Base-by-base conservation (phyloP, 2,329 filamentous ascomycete genomes). In the Anthostomella pinea region DNA sequence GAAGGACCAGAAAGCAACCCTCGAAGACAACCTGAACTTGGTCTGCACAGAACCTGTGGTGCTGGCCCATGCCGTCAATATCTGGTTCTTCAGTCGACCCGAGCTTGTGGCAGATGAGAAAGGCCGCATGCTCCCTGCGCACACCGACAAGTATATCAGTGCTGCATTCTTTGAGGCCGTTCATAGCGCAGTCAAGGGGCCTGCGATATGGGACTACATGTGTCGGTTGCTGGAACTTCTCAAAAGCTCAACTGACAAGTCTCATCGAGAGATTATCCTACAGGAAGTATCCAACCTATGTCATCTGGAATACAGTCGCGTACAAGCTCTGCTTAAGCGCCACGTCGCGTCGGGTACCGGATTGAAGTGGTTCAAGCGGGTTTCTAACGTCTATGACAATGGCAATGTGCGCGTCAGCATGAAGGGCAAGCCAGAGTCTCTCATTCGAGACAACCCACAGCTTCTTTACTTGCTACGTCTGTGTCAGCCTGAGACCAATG, bases 261-360 rank as follows among this genome's bases (percentile, higher is more conserved):
- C 46, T 0, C 57, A 59, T 23, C 54, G 48, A 5, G 46, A 44
- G 1, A 54, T 64, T 1, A 34, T 73, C 7, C 53, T 70, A 2
- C 69, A 74, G 39, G 70, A 75, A 31, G 41, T 73, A 0, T 59
- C 63, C 17, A 72, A 72, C 30, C 35, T 68, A 4, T 68, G 62
- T 15, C 54, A 71, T n/a, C 38, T 69, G 1, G 69, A 72, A 32
- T 73, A 65, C 30, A 33, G 26, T 1, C 64, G 66, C 2, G 48
- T 56, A 0, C 66, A 70, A 24, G 43, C 50, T 9, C 16, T 58
- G 0, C 61, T 74, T 30, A 70, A 64, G 39, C 68, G 68, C 6
- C 50, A 63, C 2, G 46, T 72, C 1, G 59, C 68, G 24, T 58
- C 54, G 0, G 40, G 39, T 0, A 55, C 46, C 0, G 68, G 64